Conservation (phyloP, 306 rosid genomes). For the Trifolium dubium region DNA sequence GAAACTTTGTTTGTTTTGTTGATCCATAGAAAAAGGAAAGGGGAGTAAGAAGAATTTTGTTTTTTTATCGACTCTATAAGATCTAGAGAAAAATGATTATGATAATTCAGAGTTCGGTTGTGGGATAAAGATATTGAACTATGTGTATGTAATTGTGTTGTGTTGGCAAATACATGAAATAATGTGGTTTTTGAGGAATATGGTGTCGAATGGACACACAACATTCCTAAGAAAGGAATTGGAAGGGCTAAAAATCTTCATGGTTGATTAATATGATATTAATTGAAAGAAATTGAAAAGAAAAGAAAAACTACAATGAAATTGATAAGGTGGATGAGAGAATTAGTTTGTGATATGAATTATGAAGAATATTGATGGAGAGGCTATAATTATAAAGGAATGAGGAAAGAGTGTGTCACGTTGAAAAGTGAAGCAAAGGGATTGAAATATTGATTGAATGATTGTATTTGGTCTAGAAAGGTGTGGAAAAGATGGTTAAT, state of each 20-base stretch:
- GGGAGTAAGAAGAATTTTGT: not conserved
- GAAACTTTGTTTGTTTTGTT: not conserved
- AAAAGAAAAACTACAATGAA: not conserved
- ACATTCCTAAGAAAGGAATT: slow-evolving; percentile 32
- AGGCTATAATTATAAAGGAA: not conserved
- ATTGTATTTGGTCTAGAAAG: not conserved
- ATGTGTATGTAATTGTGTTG: slow-evolving; percentile 4
- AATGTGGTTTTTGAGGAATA: slow-evolving; percentile 37
- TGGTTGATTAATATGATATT: slow-evolving; percentile 25
- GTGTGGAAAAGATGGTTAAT: slow-evolving; percentile 1
- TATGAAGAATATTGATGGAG: not conserved
- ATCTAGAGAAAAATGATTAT: no score
- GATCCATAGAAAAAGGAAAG: slow-evolving; percentile 33
- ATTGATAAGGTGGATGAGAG: not conserved
- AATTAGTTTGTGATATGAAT: not conserved
- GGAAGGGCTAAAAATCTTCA: slow-evolving; percentile 40
- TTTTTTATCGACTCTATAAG: no score
- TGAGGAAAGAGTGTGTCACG: not conserved
- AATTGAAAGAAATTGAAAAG: not conserved
- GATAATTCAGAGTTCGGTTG: no score
- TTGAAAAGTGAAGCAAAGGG: not conserved
- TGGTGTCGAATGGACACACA: slow-evolving; percentile 42
- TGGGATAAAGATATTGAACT: not conserved
- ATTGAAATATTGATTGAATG: not conserved
- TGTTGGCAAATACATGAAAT: slow-evolving; percentile 31